phyloP scores from a whole-genome alignment of 2,329 filamentous ascomycete species.

The Aspergillus sp. region DNA sequence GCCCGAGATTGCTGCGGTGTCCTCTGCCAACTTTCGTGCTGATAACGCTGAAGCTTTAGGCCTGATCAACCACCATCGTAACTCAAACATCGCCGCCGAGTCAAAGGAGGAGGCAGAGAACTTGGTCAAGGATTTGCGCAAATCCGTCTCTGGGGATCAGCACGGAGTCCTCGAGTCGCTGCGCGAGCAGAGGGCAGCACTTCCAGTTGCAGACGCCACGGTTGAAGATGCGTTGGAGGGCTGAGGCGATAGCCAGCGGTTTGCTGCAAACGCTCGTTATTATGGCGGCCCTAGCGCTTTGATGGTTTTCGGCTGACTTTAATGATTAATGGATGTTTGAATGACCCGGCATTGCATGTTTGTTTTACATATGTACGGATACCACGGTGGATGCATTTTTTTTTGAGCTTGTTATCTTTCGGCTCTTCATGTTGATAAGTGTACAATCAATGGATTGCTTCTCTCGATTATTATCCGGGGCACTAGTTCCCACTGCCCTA shows the following conservation, averaged over 20 bases:
- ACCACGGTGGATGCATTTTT: slow-evolving; percentile 9
- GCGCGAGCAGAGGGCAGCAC: slow-evolving; percentile 28
- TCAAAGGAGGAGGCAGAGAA: slow-evolving; percentile 36
- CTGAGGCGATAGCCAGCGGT: background rate
- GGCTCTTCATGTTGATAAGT: slow-evolving; percentile 3
- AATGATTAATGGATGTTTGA: slow-evolving; percentile 2
- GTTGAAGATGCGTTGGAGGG: slow-evolving; percentile 24
- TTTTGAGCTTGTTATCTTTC: slow-evolving; percentile 1
- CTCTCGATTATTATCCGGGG: background rate
- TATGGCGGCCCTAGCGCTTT: background rate
- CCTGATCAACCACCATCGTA: slow-evolving; percentile 41
- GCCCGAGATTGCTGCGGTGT: slow-evolving; percentile 37
- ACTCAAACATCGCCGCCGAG: slow-evolving; percentile 35
- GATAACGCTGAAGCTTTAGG: slow-evolving; percentile 37
- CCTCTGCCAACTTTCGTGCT: slow-evolving; percentile 39
- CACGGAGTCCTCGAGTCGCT: slow-evolving; percentile 28
- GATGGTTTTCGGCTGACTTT: background rate
- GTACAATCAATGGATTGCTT: slow-evolving; percentile 4
- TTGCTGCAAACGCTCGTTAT: background rate
- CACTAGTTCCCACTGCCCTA: background rate
- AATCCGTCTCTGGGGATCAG: slow-evolving; percentile 35
- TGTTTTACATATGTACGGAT: slow-evolving; percentile 16
- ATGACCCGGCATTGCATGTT: slow-evolving; percentile 6
- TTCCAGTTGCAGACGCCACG: slow-evolving; percentile 20
- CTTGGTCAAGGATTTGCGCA: slow-evolving; percentile 37